A percentile compares a stretch with the other conserved stretches of the same genome.
Conservation (phyloP, 108 stramenopile species). For the Stephanodiscus triporus region DNA sequence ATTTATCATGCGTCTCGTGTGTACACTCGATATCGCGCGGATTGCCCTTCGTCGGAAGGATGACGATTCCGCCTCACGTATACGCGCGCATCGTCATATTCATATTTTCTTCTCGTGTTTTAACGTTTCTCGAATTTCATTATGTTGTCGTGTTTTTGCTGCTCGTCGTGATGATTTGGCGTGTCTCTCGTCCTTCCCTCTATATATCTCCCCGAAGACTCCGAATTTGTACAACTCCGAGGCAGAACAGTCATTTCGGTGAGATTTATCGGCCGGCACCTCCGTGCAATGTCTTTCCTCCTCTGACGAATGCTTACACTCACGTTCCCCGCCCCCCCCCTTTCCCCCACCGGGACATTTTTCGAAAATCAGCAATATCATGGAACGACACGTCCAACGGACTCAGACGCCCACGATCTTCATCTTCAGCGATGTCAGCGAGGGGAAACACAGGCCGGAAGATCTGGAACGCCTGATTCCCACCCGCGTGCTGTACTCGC, state of each 20-base stretch:
- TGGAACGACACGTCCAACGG: conserved; percentile 62
- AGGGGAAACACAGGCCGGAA: conserved; percentile 78
- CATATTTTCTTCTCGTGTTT: too few species aligned
- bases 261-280: not conserved
- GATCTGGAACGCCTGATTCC: conserved; percentile 78
- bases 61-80: too few species aligned
- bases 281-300: not conserved
- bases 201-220: conserved; percentile 10
- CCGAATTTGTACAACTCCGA: conserved; percentile 68
- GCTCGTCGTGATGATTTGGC: too few species aligned
- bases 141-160: too few species aligned
- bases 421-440: conserved; percentile 76
- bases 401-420: conserved; percentile 68
- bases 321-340: not conserved
- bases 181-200: not conserved
- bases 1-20: not conserved
- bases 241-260: conserved; percentile 60
- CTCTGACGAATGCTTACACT: too few species aligned
- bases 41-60: too few species aligned
- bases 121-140: too few species aligned
- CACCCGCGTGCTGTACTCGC: conserved; percentile 56
- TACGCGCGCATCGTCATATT: too few species aligned
- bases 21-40: too few species aligned
- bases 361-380: conserved; percentile 57
- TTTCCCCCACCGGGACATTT: too few species aligned